These are phyloP conservation scores for Combretum micranthum DNA, from an alignment of 345 rosid species.

Conservation along the genomic window DNA sequence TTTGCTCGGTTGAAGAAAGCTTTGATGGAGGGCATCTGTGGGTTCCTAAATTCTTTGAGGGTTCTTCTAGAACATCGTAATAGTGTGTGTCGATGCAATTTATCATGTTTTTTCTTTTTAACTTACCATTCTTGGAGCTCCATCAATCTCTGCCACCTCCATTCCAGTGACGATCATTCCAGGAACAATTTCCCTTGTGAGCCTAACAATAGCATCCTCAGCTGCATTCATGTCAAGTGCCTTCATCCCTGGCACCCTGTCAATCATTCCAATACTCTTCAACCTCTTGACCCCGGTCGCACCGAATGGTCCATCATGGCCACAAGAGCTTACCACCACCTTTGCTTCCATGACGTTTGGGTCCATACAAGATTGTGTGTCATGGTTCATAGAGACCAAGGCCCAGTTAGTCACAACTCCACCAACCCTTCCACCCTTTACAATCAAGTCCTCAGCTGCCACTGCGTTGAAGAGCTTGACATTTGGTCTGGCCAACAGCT, in stretches of 20 bases:
- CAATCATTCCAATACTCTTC: conserved; percentile 86
- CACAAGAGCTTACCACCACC: conserved; percentile 93
- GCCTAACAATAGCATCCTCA: conserved; percentile 82
- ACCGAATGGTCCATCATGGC: conserved; percentile 91
- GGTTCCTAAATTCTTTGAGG: no score
- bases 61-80: no score
- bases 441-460: conserved; percentile 88
- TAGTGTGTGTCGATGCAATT: no score
- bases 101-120: no score
- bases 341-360: conserved; percentile 98
- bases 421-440: conserved; percentile 56
- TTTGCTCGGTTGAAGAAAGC: background rate
- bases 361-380: conserved; percentile 95
- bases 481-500: conserved; percentile 84
- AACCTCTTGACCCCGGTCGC: conserved; percentile 92
- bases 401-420: conserved; percentile 98
- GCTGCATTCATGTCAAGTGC: conserved; percentile 89
- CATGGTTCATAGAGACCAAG: conserved; percentile 85
- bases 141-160: conserved; percentile 98
- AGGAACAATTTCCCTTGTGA: conserved; percentile 81
- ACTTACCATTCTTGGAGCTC: conserved; percentile 83
- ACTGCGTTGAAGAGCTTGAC: conserved; percentile 96
- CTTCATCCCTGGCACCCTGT: conserved; percentile 80
- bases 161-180: conserved; percentile 93
- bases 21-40: no score